Percentiles rank a stretch among this genome's conserved stretches.
Conservation (phyloP, 805 yeast species). For the Scheffersomyces spartinae region DNA sequence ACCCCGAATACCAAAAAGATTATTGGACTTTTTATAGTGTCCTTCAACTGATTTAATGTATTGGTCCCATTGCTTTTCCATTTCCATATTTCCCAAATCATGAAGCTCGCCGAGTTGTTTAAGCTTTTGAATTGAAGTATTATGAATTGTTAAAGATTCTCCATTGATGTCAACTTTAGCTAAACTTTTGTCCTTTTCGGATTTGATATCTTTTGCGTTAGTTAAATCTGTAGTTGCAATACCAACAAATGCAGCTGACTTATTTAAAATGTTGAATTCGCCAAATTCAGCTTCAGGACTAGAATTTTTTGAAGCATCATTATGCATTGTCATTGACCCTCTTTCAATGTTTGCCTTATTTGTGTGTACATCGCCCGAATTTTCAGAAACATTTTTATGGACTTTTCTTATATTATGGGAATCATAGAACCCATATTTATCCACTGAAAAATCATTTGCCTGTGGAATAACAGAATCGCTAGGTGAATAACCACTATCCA, state of each 20-base stretch:
- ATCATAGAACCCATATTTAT: no score
- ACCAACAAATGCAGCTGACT: not conserved
- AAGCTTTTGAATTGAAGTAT: no score
- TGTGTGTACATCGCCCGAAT: no score
- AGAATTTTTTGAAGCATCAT: no score
- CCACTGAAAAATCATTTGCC: no score
- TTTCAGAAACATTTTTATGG: no score
- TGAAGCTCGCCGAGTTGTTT: conserved; percentile 30
- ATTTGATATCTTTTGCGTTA: conserved; percentile 1
- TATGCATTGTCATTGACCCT: no score
- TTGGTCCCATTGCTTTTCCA: conserved; percentile 34
- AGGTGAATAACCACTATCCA: no score
- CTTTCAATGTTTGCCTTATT: no score
- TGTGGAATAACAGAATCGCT: no score
- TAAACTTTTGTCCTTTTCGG: conserved; percentile 1
- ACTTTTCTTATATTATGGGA: no score
- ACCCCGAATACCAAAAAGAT: conserved; percentile 30
- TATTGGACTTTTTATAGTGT: conserved; percentile 11
- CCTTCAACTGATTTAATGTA: conserved; percentile 19
- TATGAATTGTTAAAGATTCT: no score
- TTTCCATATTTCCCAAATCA: conserved; percentile 28
- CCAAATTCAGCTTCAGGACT: conserved; percentile 1
- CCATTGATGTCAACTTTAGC: conserved; percentile 8
- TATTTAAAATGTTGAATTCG: not conserved
- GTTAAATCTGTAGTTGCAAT: not conserved